Evolutionary conservation across 495 filamentous ascomycete genomes (phyloP).

Genomic region (Tuber umbilicatum): DNA sequence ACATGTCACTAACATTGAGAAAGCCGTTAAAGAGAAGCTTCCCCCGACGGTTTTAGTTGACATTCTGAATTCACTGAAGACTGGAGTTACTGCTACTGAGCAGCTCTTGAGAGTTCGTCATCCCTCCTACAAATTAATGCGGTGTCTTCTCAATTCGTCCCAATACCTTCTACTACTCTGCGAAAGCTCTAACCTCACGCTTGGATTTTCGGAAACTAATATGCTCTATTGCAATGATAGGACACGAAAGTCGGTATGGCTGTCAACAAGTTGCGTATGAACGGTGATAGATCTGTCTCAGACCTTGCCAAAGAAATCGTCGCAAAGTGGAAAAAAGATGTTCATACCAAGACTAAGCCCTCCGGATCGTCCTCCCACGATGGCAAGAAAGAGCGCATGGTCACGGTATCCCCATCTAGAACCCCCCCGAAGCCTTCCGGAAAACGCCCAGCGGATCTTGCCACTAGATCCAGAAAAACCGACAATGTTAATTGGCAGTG

Average conservation of each 20-base stretch:
- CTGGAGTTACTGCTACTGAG: slow-evolving; percentile 73
- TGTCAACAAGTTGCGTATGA: slow-evolving; percentile 72
- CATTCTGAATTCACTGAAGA: slow-evolving; percentile 69
- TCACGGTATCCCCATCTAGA: slow-evolving; percentile 46
- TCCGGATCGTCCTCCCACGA: slow-evolving; percentile 49
- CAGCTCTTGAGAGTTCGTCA: slow-evolving; percentile 65
- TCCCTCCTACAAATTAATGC: slow-evolving; percentile 5
- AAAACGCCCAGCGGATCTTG: slow-evolving; percentile 54
- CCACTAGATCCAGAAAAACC: slow-evolving; percentile 69
- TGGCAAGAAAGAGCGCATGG: slow-evolving; percentile 46
- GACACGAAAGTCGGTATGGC: slow-evolving; percentile 86
- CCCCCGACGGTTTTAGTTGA: slow-evolving; percentile 57
- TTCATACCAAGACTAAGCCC: slow-evolving; percentile 61
- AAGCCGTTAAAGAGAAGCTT: slow-evolving; percentile 64
- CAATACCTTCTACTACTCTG: background rate
- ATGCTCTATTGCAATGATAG: slow-evolving; percentile 40
- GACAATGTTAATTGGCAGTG: slow-evolving; percentile 67
- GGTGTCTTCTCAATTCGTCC: slow-evolving; percentile 7
- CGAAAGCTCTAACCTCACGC: background rate
- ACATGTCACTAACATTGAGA: slow-evolving; percentile 65
- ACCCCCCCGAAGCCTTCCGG: slow-evolving; percentile 46
- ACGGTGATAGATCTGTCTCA: slow-evolving; percentile 69
- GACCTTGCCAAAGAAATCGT: slow-evolving; percentile 72
- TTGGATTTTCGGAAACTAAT: background rate
- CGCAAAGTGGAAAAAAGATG: slow-evolving; percentile 74